Evolutionary conservation across 108 stramenopile genomes (phyloP).

Genomic region (Conticribra guillardii): DNA sequence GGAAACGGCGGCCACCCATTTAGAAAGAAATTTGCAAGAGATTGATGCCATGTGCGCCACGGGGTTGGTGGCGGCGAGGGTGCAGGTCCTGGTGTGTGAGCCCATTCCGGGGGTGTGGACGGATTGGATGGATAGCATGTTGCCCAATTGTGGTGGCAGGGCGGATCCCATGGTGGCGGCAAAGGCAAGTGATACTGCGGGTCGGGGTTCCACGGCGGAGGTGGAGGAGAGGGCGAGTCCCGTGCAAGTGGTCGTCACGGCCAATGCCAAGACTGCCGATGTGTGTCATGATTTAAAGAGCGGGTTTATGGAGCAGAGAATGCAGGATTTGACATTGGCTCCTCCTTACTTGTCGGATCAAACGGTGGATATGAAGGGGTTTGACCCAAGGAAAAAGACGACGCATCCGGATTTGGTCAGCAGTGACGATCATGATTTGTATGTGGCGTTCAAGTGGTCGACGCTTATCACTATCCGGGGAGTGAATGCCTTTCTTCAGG

Average conservation of each 20-base stretch:
- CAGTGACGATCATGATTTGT: conserved; percentile 86
- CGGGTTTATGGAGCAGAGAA: conserved; percentile 87
- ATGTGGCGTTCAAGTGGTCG: conserved; percentile 87
- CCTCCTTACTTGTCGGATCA: conserved; percentile 72
- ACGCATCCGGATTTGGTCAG: conserved; percentile 85
- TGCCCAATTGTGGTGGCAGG: conserved; percentile 81
- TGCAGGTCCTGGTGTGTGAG: conserved; percentile 86
- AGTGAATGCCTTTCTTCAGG: conserved; percentile 79
- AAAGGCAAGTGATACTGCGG: no score
- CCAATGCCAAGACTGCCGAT: conserved; percentile 78
- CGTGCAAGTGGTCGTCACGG: conserved; percentile 84
- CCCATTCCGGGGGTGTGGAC: conserved; percentile 84
- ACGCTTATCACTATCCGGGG: conserved; percentile 73
- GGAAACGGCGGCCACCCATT: conserved; percentile 83
- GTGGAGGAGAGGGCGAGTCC: conserved; percentile 87
- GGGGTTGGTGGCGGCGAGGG: conserved; percentile 79
- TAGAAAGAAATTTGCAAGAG: conserved; percentile 81
- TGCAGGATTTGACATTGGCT: conserved; percentile 81
- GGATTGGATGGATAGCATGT: conserved; percentile 85
- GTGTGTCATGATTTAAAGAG: conserved; percentile 86
- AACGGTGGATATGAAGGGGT: conserved; percentile 31
- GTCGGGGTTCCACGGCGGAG: no score
- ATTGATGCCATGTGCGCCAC: conserved; percentile 89
- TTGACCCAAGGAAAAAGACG: conserved; percentile 64
- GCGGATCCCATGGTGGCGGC: conserved; percentile 52